Base-by-base conservation (phyloP, 768 basidiomycete genomes). In the Phylloporus scabripes region DNA sequence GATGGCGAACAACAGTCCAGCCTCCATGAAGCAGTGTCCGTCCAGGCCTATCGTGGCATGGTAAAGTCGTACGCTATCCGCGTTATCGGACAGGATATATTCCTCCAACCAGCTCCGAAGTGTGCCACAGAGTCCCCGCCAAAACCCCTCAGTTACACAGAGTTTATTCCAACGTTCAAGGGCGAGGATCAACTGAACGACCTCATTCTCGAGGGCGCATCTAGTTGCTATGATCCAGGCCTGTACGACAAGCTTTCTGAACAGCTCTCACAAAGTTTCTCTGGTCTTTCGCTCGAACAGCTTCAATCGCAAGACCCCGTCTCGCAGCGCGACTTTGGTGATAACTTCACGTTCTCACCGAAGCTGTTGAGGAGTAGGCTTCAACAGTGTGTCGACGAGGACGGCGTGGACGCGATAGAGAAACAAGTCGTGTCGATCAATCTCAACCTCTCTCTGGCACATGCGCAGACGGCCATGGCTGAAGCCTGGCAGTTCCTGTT, bases 371-470 rank as follows among this genome's bases (percentile, higher is more conserved):
- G 78, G 40, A 72, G 72, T n/a, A 77, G 87, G 15, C 69, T 89
- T 40, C 76, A 76, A 28, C 79, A 56, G 33, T 69, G 61, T 23
- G 44, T 56, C 4, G 56, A 65, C 2, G 67, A 71, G 11, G 72
- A 77, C 5, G 70, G 66, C 10, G 66, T 72, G 1, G 75, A 80
- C 10, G 68, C 69, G 5, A 69, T 81, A 12, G 78, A 87, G 55
- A 79, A 75, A 42, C 74, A 77, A 29, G 69, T 92, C 3, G 72
- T 79, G 42, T 81, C 83, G 1, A 81, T 94, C 64, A 96, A 96
- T 65, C 76, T 92, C 55, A 93, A 94, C 61, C 76, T 93, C 42
- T 93, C 92, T 1, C 71, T 96, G 33, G 74, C 87, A 18, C 86
- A 95, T 57, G 76, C 87, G 0, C 88, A 94, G 63, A 79, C 78